These are phyloP conservation scores for Rutidosis leptorrhynchoides DNA, from an alignment of 129 eudicot genomes.

Conservation along the genomic window DNA sequence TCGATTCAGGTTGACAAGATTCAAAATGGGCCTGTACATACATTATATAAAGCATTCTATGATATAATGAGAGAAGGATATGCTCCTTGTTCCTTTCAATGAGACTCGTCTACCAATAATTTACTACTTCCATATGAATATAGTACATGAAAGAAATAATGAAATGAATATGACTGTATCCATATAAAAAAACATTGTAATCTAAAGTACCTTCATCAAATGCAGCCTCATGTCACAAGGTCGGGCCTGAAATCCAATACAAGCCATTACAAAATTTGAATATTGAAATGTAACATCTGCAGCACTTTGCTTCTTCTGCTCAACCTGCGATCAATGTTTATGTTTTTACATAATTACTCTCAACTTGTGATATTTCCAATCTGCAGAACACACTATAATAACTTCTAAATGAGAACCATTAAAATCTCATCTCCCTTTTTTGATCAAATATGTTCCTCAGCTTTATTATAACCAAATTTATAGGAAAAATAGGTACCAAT, in stretches of 20 bases:
- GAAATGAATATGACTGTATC: neutral
- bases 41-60: neutral
- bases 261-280: conserved; percentile 77
- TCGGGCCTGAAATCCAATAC: conserved; percentile 81
- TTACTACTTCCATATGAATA: neutral
- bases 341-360: neutral
- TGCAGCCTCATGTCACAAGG: conserved; percentile 95
- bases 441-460: no score
- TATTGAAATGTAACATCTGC: conserved; percentile 78
- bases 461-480: neutral
- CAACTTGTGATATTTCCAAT: neutral
- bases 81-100: neutral
- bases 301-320: conserved; percentile 94
- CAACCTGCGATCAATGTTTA: conserved; percentile 44
- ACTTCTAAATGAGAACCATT: neutral
- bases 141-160: neutral
- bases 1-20: neutral
- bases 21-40: neutral
- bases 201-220: conserved; percentile 75
- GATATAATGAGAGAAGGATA: neutral
- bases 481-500: neutral
- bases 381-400: neutral
- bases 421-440: no score
- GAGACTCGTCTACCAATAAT: neutral
- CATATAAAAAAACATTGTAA: neutral